A percentile compares a stretch with the other conserved stretches of the same genome.
These are phyloP conservation scores for Penicillium sumatraense DNA, from an alignment of 2,329 filamentous ascomycete genomes.

Conservation along the genomic window DNA sequence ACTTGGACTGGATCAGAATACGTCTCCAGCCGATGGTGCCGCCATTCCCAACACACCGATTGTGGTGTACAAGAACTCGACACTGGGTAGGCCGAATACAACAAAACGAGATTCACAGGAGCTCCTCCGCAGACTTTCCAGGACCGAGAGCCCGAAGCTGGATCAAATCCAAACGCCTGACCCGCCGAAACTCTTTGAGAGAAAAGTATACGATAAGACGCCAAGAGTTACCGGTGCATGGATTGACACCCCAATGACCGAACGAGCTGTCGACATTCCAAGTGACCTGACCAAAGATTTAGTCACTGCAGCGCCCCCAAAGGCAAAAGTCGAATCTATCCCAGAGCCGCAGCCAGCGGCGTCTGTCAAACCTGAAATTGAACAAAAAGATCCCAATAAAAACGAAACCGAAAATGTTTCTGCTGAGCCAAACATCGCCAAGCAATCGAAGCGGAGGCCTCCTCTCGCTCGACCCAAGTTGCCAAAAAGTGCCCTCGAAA, in stretches of 20 bases:
- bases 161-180: slow-evolving; percentile 41
- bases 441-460: slow-evolving; percentile 16
- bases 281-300: slow-evolving; percentile 32
- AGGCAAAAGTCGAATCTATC: slow-evolving; percentile 7
- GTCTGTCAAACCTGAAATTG: neutral
- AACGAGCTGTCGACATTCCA: slow-evolving; percentile 32
- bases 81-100: slow-evolving; percentile 34
- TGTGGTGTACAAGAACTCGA: slow-evolving; percentile 39
- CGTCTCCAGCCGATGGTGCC: slow-evolving; percentile 28
- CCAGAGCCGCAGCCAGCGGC: slow-evolving; percentile 12
- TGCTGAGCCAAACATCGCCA: neutral
- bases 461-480: slow-evolving; percentile 42
- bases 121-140: slow-evolving; percentile 48
- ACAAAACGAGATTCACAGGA: slow-evolving; percentile 44
- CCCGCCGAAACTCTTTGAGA: slow-evolving; percentile 33
- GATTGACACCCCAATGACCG: slow-evolving; percentile 53
- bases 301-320: slow-evolving; percentile 16
- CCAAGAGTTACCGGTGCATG: slow-evolving; percentile 51
- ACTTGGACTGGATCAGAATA: slow-evolving; percentile 16
- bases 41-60: slow-evolving; percentile 45
- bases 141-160: slow-evolving; percentile 41
- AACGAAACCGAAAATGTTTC: neutral
- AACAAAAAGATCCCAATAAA: slow-evolving; percentile 1
- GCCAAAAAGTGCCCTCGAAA: slow-evolving; percentile 48
- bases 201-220: slow-evolving; percentile 46